Evolutionary conservation across 2,329 filamentous ascomycete species (phyloP).

Genomic region (Coleophoma crateriformis): DNA sequence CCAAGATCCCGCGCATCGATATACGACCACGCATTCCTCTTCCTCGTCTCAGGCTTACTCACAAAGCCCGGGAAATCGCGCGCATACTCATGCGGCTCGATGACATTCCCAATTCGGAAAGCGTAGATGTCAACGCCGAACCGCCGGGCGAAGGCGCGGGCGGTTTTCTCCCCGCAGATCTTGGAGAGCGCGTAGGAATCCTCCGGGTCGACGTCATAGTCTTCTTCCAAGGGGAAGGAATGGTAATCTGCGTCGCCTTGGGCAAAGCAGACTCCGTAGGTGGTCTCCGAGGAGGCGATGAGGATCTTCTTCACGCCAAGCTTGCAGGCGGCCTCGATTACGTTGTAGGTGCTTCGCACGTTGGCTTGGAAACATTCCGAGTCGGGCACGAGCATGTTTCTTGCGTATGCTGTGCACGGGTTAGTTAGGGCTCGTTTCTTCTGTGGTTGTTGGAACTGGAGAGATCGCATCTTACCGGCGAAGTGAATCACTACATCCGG

Average conservation of each 20-base stretch:
- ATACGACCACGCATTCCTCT: slow-evolving; percentile 57
- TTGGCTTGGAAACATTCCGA: slow-evolving; percentile 54
- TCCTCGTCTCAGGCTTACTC: slow-evolving; percentile 41
- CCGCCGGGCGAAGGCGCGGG: slow-evolving; percentile 46
- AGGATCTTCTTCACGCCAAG: slow-evolving; percentile 57
- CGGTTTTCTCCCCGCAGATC: slow-evolving; percentile 51
- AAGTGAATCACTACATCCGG: slow-evolving; percentile 57
- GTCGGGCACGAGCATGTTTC: slow-evolving; percentile 57
- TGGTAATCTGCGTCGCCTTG: slow-evolving; percentile 51
- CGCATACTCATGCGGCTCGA: slow-evolving; percentile 56
- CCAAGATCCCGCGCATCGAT: slow-evolving; percentile 57
- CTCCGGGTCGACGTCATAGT: slow-evolving; percentile 41
- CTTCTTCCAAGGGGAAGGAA: slow-evolving; percentile 53
- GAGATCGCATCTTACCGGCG: slow-evolving; percentile 7
- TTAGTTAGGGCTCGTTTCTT: background rate
- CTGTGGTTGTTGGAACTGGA: background rate
- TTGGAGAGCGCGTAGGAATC: slow-evolving; percentile 59
- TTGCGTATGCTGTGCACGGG: slow-evolving; percentile 42
- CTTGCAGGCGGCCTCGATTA: slow-evolving; percentile 58
- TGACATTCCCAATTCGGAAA: slow-evolving; percentile 54
- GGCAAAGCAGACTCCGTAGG: slow-evolving; percentile 56
- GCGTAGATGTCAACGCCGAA: slow-evolving; percentile 55
- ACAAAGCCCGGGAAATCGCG: slow-evolving; percentile 46
- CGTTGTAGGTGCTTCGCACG: slow-evolving; percentile 51
- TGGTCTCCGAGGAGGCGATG: slow-evolving; percentile 52